Conservation (phyloP, 2,329 filamentous ascomycete species). For the Epichloe gansuensis region DNA sequence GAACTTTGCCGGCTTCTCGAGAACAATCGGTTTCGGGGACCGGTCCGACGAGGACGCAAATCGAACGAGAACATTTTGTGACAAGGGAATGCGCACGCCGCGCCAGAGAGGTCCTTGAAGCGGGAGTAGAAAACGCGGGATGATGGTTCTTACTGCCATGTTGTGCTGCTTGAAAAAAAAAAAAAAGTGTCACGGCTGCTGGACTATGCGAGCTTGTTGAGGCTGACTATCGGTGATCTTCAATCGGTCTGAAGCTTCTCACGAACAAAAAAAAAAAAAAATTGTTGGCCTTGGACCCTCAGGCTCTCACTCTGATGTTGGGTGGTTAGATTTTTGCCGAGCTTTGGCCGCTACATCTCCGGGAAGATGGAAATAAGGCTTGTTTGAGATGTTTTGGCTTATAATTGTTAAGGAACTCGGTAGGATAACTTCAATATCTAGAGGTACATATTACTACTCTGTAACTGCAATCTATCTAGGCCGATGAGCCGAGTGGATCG, state of each 20-base stretch:
- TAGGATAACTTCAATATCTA: too few species aligned
- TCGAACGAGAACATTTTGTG: constrained; percentile 24
- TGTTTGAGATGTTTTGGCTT: too few species aligned
- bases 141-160: constrained; percentile 38
- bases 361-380: background rate
- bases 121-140: constrained; percentile 58
- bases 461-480: too few species aligned
- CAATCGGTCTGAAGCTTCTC: background rate
- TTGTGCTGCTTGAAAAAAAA: constrained; percentile 6
- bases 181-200: background rate
- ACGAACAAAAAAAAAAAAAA: background rate
- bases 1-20: constrained; percentile 83
- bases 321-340: constrained; percentile 8
- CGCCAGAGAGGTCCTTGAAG: constrained; percentile 46
- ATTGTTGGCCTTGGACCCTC: constrained; percentile 5
- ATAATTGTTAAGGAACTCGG: too few species aligned
- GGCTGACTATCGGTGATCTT: background rate
- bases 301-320: background rate
- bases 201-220: background rate
- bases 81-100: constrained; percentile 22
- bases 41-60: constrained; percentile 18
- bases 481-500: background rate
- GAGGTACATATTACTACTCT: too few species aligned
- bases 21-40: constrained; percentile 48
- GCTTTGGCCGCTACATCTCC: constrained; percentile 6